Conservation (phyloP, 2,329 filamentous ascomycete species). For the Claviceps cyperi region DNA sequence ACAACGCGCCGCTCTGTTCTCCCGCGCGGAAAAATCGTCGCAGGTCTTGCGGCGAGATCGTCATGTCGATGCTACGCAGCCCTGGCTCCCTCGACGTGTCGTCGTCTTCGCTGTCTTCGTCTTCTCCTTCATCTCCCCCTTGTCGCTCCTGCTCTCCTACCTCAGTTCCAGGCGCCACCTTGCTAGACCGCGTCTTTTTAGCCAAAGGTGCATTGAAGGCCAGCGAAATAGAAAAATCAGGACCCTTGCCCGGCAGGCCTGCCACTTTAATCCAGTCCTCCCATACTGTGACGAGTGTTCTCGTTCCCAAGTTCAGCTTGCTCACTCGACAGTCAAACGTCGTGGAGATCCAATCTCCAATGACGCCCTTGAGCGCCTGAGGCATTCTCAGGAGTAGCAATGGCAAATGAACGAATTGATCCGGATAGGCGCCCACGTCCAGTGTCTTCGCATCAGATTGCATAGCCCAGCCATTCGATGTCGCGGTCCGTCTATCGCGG, state of each 20-base stretch:
- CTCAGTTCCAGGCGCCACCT: not conserved
- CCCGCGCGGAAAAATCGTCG: constrained; percentile 30
- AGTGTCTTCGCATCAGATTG: constrained; percentile 7
- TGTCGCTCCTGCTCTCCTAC: not conserved
- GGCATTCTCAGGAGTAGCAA: constrained; percentile 43
- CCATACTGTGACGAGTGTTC: constrained; percentile 33
- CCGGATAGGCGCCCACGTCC: constrained; percentile 5
- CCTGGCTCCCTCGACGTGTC: constrained; percentile 12
- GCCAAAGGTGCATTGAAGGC: constrained; percentile 31
- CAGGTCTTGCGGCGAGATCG: constrained; percentile 34
- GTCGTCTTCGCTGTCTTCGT: constrained; percentile 9
- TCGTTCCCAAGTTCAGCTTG: constrained; percentile 33
- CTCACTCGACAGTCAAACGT: constrained; percentile 43
- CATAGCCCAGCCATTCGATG: constrained; percentile 9
- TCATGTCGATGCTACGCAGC: constrained; percentile 34
- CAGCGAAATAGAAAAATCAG: constrained; percentile 35
- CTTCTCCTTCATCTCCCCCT: not conserved
- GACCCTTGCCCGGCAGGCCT: constrained; percentile 19
- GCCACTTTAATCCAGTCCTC: constrained; percentile 34
- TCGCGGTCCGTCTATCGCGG: constrained; percentile 3
- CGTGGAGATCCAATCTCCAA: constrained; percentile 36
- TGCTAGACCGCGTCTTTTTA: not conserved
- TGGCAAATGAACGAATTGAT: constrained; percentile 32
- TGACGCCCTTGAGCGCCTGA: constrained; percentile 30
- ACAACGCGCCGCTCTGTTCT: constrained; percentile 6